These are phyloP conservation scores for Globisporangium canariense DNA, from an alignment of 352 stramenopile genomes.

Conservation along the genomic window DNA sequence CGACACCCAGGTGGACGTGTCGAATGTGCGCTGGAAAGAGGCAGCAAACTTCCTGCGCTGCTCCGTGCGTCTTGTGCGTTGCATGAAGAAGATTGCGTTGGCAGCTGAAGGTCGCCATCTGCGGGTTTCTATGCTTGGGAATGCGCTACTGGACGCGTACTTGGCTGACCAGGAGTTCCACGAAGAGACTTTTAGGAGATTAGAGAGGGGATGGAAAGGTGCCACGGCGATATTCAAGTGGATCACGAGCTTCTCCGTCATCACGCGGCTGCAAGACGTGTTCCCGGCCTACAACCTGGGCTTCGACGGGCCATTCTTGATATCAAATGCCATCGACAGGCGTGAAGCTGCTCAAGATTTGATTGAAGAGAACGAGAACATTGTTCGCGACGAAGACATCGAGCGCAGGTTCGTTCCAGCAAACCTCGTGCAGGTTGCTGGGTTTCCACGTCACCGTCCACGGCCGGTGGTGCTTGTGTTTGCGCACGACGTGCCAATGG, in stretches of 20 bases:
- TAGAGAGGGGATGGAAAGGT: slow-evolving; percentile 46
- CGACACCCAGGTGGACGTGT: slow-evolving; percentile 49
- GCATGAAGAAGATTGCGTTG: slow-evolving; percentile 51
- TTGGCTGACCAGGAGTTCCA: slow-evolving; percentile 45
- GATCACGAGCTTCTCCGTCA: slow-evolving; percentile 39
- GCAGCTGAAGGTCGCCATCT: slow-evolving; percentile 35
- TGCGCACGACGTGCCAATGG: slow-evolving; percentile 55
- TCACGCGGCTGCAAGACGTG: slow-evolving; percentile 41
- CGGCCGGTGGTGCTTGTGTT: slow-evolving; percentile 69
- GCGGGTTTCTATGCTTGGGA: slow-evolving; percentile 32
- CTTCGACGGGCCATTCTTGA: slow-evolving; percentile 29
- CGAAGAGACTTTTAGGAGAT: slow-evolving; percentile 37
- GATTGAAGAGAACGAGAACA: slow-evolving; percentile 30
- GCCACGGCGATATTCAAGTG: slow-evolving; percentile 57
- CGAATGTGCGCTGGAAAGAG: slow-evolving; percentile 61
- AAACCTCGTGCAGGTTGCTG: slow-evolving; percentile 32
- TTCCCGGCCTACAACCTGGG: slow-evolving; percentile 20
- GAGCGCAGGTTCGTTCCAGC: slow-evolving; percentile 62
- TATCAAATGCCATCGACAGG: slow-evolving; percentile 28
- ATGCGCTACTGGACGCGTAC: slow-evolving; percentile 43
- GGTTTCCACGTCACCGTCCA: slow-evolving; percentile 32
- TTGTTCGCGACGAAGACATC: slow-evolving; percentile 25
- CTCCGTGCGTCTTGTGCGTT: slow-evolving; percentile 37
- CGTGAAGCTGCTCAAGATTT: slow-evolving; percentile 39
- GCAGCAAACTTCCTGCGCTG: slow-evolving; percentile 51